Conservation (phyloP, 805 yeast species). For the Lachancea nothofagi region DNA sequence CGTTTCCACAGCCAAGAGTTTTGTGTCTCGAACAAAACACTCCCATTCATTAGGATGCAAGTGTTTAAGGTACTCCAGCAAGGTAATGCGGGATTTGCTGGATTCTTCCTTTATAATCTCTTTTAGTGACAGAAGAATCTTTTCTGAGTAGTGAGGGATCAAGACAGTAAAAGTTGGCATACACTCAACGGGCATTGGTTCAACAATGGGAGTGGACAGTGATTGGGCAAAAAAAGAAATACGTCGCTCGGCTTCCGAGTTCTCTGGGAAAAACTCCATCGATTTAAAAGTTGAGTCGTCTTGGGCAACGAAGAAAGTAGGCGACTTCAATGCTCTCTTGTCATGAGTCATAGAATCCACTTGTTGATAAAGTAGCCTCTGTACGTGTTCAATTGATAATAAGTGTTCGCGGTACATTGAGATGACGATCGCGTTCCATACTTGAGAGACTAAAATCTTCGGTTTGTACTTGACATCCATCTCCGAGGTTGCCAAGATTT, state of each 20-base stretch:
- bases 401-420: constrained; percentile 80
- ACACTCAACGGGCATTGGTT: constrained; percentile 54
- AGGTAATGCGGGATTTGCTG: constrained; percentile 53
- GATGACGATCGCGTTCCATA: constrained; percentile 82
- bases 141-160: constrained; percentile 83
- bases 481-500: constrained; percentile 50
- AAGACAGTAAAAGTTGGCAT: constrained; percentile 83
- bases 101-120: constrained; percentile 72
- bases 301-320: constrained; percentile 72
- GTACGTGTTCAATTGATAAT: constrained; percentile 66
- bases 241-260: constrained; percentile 76
- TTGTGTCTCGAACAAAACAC: constrained; percentile 70
- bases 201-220: constrained; percentile 77
- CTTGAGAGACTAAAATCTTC: constrained; percentile 54
- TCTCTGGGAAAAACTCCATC: constrained; percentile 47
- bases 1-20: constrained; percentile 52
- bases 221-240: constrained; percentile 89
- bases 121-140: constrained; percentile 65
- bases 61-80: constrained; percentile 73
- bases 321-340: constrained; percentile 52
- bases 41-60: constrained; percentile 76
- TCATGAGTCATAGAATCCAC: constrained; percentile 33
- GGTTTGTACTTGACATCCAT: constrained; percentile 45
- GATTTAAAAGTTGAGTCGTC: constrained; percentile 67
- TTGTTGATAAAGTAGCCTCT: constrained; percentile 56